Conservation (phyloP, 257 asterid genomes). For the Nicotiana sylvestris region DNA sequence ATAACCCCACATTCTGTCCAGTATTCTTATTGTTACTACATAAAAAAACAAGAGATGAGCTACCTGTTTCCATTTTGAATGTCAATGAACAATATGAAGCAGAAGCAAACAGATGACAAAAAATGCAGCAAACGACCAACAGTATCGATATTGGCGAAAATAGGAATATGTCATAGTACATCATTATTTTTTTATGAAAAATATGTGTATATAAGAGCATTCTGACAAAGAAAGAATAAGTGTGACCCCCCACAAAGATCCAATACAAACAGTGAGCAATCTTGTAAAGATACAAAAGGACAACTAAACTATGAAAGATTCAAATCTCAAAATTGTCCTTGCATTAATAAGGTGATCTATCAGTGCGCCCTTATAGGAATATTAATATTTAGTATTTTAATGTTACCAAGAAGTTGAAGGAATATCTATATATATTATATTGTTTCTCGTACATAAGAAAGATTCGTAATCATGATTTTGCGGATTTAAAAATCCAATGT, state of each 20-base stretch:
- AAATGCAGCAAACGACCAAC: background rate
- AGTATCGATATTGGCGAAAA: slow-evolving; percentile 1
- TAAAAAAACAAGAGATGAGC: background rate
- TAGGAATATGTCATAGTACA: slow-evolving; percentile 12
- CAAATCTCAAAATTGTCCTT: slow-evolving; percentile 37
- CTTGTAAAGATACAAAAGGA: slow-evolving; percentile 54
- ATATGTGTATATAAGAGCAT: slow-evolving; percentile 14
- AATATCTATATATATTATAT: slow-evolving; percentile 17
- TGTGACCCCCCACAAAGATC: slow-evolving; percentile 64
- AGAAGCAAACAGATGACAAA: background rate
- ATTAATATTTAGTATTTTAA: background rate
- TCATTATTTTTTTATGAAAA: background rate
- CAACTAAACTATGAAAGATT: slow-evolving; percentile 23
- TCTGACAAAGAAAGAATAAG: slow-evolving; percentile 46
- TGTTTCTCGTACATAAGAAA: slow-evolving; percentile 40
- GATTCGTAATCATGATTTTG: slow-evolving; percentile 27
- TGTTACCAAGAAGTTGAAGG: background rate
- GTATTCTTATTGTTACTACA: background rate
- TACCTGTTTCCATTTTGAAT: background rate
- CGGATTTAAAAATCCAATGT: slow-evolving; percentile 13
- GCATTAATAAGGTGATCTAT: slow-evolving; percentile 14
- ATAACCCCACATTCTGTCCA: background rate
- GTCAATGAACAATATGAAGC: background rate
- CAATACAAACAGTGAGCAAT: slow-evolving; percentile 47
- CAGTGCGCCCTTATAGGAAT: slow-evolving; percentile 24